These are phyloP conservation scores for Kurtzmaniella quercitrusa DNA, from an alignment of 1,139 yeast species.

Conservation along the genomic window DNA sequence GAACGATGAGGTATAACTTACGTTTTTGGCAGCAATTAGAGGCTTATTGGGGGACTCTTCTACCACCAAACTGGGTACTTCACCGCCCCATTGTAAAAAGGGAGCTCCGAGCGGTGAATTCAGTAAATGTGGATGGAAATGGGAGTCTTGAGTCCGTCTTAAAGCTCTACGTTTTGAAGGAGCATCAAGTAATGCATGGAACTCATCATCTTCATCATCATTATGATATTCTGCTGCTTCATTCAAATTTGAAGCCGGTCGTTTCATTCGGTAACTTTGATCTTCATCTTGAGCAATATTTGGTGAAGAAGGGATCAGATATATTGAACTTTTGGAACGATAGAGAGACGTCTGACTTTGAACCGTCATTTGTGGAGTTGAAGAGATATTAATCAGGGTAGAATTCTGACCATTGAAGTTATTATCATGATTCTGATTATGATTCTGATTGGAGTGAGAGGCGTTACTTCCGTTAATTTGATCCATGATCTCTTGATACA, in stretches of 20 bases:
- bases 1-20: slow-evolving; percentile 55
- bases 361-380: neutral
- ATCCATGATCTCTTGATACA: slow-evolving; percentile 45
- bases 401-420: neutral
- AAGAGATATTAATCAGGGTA: neutral
- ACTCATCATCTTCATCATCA: slow-evolving; percentile 5
- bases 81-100: slow-evolving; percentile 12
- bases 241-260: slow-evolving; percentile 1
- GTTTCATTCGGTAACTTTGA: neutral
- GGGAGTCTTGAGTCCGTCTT: neutral
- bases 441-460: too few species aligned
- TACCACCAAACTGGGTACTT: slow-evolving; percentile 25
- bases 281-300: slow-evolving; percentile 14
- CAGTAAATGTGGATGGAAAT: slow-evolving; percentile 1
- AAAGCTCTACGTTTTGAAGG: neutral
- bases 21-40: slow-evolving; percentile 38
- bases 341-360: neutral
- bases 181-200: slow-evolving; percentile 2
- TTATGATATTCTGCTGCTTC: slow-evolving; percentile 10
- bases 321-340: slow-evolving; percentile 16
- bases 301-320: slow-evolving; percentile 34
- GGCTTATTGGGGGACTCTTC: slow-evolving; percentile 40
- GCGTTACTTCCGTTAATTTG: slow-evolving; percentile 20
- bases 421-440: neutral
- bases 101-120: slow-evolving; percentile 29